Evolutionary conservation across 805 yeast genomes (phyloP).

Genomic region (Candida silvicultrix): DNA sequence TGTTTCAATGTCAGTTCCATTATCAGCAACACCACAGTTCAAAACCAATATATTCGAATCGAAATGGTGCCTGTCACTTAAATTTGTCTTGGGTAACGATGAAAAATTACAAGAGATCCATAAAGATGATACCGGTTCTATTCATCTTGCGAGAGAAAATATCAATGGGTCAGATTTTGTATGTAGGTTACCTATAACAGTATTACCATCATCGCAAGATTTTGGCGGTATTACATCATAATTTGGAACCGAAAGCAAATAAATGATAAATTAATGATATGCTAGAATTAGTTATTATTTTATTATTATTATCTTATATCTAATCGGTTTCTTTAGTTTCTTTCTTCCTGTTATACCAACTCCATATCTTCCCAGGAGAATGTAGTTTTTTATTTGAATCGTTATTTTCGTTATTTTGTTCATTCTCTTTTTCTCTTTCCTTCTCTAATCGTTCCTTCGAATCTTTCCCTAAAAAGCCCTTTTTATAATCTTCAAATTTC

Average conservation of each 20-base stretch:
- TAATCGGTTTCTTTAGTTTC: slow-evolving; percentile 4
- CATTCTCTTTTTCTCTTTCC: neutral
- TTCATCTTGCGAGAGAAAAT: slow-evolving; percentile 26
- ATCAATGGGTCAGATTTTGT: slow-evolving; percentile 34
- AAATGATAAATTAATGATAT: too few species aligned
- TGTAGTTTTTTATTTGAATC: slow-evolving; percentile 8
- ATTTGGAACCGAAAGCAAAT: too few species aligned
- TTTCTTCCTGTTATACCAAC: slow-evolving; percentile 12
- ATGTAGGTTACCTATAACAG: slow-evolving; percentile 37
- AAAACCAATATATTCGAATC: slow-evolving; percentile 32
- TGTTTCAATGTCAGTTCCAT: slow-evolving; percentile 28
- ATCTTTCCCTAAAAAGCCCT: slow-evolving; percentile 6
- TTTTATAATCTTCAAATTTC: slow-evolving; percentile 17
- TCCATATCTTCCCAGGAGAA: slow-evolving; percentile 14
- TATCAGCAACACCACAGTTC: slow-evolving; percentile 31
- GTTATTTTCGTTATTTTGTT: neutral
- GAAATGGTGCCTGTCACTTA: slow-evolving; percentile 31
- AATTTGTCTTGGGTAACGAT: slow-evolving; percentile 27
- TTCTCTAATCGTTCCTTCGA: neutral
- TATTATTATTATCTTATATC: neutral
- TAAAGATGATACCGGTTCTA: slow-evolving; percentile 30
- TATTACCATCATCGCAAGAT: slow-evolving; percentile 39
- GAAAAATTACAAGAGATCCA: slow-evolving; percentile 19
- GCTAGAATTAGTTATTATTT: neutral
- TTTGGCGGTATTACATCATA: slow-evolving; percentile 38